Base-by-base conservation (phyloP, 768 basidiomycete species). In the Fomitopsis serialis region DNA sequence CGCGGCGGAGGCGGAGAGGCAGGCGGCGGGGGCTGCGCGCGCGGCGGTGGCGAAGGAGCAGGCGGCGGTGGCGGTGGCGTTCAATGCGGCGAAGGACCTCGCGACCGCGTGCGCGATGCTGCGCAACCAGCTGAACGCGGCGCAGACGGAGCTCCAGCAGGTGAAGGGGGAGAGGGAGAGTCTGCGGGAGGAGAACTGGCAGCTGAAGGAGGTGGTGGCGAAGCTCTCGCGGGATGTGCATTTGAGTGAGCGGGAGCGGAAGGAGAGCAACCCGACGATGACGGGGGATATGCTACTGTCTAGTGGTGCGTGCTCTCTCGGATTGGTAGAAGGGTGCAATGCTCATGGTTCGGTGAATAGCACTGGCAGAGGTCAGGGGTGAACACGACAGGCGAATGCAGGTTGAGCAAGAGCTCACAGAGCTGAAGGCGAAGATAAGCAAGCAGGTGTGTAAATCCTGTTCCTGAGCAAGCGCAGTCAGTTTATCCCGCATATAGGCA, bases 171-270 rank as follows among this genome's bases (percentile, higher is more conserved):
- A 50, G 37, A 7, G 37, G 7, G 36, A 50, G 49, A n/a, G 24
- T 3, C 17, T 50, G 24, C 21, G 24, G 13, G 49, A 50, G 23
- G 49, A 50, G 49, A 37, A 27, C 12, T 27, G 36, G 49, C 13
- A 19, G 37, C 49, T 50, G n/a, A 25, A 29, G 19, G 49, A 50
- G 49, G 49, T 36, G 21, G 37, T 50, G 23, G 49, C 49, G 36
- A 34, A 29, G 24, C 22, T 24, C 3, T 34, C 49, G 35, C 19
- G 19, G 15, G 40, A 40, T 7, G 12, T 34, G 37, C 25, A 19
- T 15, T 7, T 11, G 46, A 10, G 29, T 47, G 27, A 45, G 23
- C 10, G 12, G 25, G 46, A 19, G 23, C 6, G 37, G 46, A 47
- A 6, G 17, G 46, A 34, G 46, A 17, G 46, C 25, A 29, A 10